Evolutionary conservation across 208 protist species (phyloP), one percentile per base, ranked within the genome.

Genomic region (Acanthamoeba lenticulata): DNA sequence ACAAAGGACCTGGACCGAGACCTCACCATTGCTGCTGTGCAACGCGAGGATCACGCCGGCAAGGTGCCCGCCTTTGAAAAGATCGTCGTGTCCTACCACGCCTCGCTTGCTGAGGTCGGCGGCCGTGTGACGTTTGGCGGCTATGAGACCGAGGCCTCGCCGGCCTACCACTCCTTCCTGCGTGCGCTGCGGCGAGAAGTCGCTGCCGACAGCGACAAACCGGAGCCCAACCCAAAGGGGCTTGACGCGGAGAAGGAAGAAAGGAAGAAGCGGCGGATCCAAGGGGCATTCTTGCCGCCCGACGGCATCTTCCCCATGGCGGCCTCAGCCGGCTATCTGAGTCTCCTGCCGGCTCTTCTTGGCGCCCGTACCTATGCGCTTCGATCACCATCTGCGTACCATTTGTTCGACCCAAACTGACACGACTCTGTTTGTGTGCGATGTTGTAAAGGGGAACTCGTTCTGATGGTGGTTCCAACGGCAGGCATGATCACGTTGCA

Each of bases 11-110:
- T 32, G 3, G 17, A 3, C 60, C 29, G 1, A 24, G 36, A 42
- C 13, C 69, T 79, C 15, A 1, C 44, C 34, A 45, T 79, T 4
- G 69, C 34, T 19, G 69, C 69, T 4, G 69, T 79, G 69, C 69
- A 79, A 36, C 34, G 69, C 34, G 69, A 79, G 19, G 69, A 79
- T 36, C 24, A 79, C 69, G 69, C 69, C 34, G 69, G 69, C 11
- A 79, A 79, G 69, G 69, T 79, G 69, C 69, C 69, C 15, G 69
- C 69, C 69, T 79, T 79, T 19, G 69, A 79, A 36, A 4, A n/a
- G 24, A 36, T 79, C 34, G 69, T 79, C 34, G 69, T 79, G 36
- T 6, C 69, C 69, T 79, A 79, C 38, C 36, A 45, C 69, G 69
- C 36, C 36, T 42, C 69, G 69, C 69, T 79, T n/a, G 69, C 69